Percentiles rank a stretch among this genome's conserved stretches.
These are phyloP conservation scores for Suillus clintonianus DNA, from an alignment of 768 basidiomycete species.

Conservation along the genomic window DNA sequence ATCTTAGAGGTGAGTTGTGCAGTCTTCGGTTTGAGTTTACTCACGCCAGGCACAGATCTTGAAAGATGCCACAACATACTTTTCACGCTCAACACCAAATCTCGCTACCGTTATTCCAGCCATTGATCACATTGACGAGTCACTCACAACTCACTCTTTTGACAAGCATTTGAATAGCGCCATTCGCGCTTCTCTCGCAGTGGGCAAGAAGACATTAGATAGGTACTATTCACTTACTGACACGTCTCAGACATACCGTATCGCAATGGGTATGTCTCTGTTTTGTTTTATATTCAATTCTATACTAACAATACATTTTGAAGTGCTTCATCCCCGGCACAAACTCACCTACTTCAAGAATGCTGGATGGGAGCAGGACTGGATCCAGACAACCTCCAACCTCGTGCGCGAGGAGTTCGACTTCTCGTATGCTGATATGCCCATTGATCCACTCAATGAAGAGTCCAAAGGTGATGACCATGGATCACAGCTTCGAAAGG, in stretches of 20 bases:
- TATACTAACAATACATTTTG: not conserved
- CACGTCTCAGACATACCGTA: conserved; percentile 21
- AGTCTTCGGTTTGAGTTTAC: too few relatives aligned
- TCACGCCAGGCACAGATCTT: too few relatives aligned
- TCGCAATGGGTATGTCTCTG: conserved; percentile 35
- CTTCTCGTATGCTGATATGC: conserved; percentile 1
- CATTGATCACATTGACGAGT: conserved; percentile 36
- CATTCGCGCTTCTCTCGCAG: conserved; percentile 6
- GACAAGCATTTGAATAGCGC: too few relatives aligned
- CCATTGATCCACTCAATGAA: not conserved
- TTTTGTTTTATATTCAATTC: too few relatives aligned
- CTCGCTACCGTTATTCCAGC: conserved; percentile 38
- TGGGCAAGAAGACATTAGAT: conserved; percentile 25
- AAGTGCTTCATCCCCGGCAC: conserved; percentile 33
- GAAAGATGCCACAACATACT: conserved; percentile 36
- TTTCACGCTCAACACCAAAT: conserved; percentile 28
- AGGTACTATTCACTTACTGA: conserved; percentile 27
- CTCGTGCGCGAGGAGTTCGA: conserved; percentile 20
- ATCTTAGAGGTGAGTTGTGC: too few relatives aligned
- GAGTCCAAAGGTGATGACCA: not conserved
- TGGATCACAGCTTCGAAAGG: not conserved
- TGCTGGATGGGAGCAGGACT: conserved; percentile 25
- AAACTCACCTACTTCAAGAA: conserved; percentile 32
- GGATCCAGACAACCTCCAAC: conserved; percentile 23
- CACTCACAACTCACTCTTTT: conserved; percentile 13